Conservation (phyloP, 305 asterid genomes). For the Fraxinus albicans region DNA sequence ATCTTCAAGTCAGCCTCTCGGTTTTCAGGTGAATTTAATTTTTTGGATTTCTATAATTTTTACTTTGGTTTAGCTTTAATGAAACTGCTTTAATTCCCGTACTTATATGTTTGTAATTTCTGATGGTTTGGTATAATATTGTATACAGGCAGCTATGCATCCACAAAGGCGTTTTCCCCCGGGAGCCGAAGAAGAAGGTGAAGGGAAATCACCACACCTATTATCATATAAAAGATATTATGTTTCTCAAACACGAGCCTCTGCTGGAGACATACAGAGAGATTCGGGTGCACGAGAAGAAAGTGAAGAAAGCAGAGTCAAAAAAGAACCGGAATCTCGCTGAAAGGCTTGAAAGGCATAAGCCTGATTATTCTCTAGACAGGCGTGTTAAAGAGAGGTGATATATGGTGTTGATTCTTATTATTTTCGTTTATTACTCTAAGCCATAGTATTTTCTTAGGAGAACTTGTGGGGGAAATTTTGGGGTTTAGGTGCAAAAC, state of each 20-base stretch:
- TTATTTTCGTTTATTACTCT: neutral
- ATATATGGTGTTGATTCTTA: conserved; percentile 3
- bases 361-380: conserved; percentile 80
- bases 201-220: conserved; percentile 94
- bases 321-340: conserved; percentile 85
- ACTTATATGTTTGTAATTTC: neutral
- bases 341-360: conserved; percentile 71
- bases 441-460: neutral
- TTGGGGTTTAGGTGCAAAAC: neutral
- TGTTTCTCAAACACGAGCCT: conserved; percentile 88
- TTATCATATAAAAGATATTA: conserved; percentile 81
- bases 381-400: conserved; percentile 88
- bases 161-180: conserved; percentile 90
- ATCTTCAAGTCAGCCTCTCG: conserved; percentile 82
- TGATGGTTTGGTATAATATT: neutral
- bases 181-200: conserved; percentile 97
- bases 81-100: neutral
- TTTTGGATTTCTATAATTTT: conserved; percentile 15
- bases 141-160: conserved; percentile 39
- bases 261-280: conserved; percentile 79
- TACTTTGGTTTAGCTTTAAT: neutral
- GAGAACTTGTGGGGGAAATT: neutral
- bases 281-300: conserved; percentile 65
- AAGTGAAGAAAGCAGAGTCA: conserved; percentile 76
- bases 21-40: conserved; percentile 55